Conservation (phyloP, 2,329 filamentous ascomycete genomes). For the Amauroascus verrucosus region DNA sequence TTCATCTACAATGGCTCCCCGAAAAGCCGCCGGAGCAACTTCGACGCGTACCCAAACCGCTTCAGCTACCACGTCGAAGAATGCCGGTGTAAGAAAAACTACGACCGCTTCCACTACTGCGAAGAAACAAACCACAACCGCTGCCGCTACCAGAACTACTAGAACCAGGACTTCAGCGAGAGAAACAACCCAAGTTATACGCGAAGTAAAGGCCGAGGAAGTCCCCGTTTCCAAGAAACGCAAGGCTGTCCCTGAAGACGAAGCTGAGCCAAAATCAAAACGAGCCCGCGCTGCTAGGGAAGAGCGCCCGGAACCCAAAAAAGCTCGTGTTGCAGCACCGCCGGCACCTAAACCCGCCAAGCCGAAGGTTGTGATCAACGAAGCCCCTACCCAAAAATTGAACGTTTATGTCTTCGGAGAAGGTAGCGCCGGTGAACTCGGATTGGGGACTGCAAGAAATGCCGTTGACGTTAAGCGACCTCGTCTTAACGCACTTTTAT, state of each 20-base stretch:
- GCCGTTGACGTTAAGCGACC: conserved; percentile 65
- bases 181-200: background rate
- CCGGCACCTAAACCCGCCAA: conserved; percentile 5
- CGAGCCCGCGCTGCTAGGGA: conserved; percentile 17
- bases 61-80: conserved; percentile 3
- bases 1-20: conserved; percentile 7
- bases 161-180: background rate
- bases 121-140: background rate
- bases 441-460: conserved; percentile 58
- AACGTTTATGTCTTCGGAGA: conserved; percentile 74
- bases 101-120: background rate
- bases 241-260: conserved; percentile 15
- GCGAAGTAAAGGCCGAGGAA: conserved; percentile 4
- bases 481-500: conserved; percentile 54
- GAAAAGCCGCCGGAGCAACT: background rate
- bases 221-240: conserved; percentile 9
- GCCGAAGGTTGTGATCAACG: conserved; percentile 46
- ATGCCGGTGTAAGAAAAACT: conserved; percentile 10
- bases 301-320: conserved; percentile 15
- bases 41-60: conserved; percentile 7
- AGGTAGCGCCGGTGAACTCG: conserved; percentile 70
- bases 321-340: conserved; percentile 12
- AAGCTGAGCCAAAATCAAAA: conserved; percentile 14
- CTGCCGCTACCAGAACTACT: background rate
- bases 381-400: conserved; percentile 46